A percentile compares a stretch with the other conserved stretches of the same genome.
Evolutionary conservation across 352 stramenopile species (phyloP).

Genomic region (Pythium myriotylum): DNA sequence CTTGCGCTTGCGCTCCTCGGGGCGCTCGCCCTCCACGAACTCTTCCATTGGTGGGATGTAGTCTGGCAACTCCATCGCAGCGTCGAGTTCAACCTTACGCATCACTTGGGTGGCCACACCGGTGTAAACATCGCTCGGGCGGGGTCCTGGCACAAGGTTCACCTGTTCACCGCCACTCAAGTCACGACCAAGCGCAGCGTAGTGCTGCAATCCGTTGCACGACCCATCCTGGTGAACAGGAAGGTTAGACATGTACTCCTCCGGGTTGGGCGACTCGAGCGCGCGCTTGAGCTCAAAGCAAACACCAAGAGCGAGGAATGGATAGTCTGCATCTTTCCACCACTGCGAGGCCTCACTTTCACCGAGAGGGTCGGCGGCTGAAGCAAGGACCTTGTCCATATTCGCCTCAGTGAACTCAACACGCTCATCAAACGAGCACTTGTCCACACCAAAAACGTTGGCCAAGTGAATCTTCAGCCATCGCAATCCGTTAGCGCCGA

Average conservation of each 20-base stretch:
- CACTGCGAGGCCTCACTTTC: conserved; percentile 72
- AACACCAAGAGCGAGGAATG: conserved; percentile 97
- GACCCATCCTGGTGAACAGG: conserved; percentile 98
- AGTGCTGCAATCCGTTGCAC: conserved; percentile 99
- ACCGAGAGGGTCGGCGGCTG: conserved; percentile 89
- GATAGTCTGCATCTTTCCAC: conserved; percentile 98
- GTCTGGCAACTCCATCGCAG: conserved; percentile 48
- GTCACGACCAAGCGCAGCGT: conserved; percentile 97
- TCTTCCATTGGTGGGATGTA: conserved; percentile 36
- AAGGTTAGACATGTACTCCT: conserved; percentile 94
- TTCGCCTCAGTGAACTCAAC: conserved; percentile 94
- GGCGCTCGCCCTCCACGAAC: conserved; percentile 19
- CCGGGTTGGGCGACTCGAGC: conserved; percentile 92
- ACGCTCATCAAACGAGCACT: conserved; percentile 97
- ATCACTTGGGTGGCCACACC: conserved; percentile 90
- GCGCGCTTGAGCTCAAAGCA: conserved; percentile 96
- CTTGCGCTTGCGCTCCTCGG: conserved; percentile 26
- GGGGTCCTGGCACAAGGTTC: conserved; percentile 94
- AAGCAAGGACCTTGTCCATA: conserved; percentile 93
- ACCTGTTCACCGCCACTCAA: conserved; percentile 93
- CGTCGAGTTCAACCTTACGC: conserved; percentile 74
- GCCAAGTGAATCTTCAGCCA: conserved; percentile 99
- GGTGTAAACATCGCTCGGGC: conserved; percentile 98
- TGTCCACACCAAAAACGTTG: conserved; percentile 87
- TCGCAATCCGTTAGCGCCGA: conserved; percentile 94